Evolutionary conservation across 2,329 filamentous ascomycete genomes (phyloP).

Genomic region (Trichoderma sp.): DNA sequence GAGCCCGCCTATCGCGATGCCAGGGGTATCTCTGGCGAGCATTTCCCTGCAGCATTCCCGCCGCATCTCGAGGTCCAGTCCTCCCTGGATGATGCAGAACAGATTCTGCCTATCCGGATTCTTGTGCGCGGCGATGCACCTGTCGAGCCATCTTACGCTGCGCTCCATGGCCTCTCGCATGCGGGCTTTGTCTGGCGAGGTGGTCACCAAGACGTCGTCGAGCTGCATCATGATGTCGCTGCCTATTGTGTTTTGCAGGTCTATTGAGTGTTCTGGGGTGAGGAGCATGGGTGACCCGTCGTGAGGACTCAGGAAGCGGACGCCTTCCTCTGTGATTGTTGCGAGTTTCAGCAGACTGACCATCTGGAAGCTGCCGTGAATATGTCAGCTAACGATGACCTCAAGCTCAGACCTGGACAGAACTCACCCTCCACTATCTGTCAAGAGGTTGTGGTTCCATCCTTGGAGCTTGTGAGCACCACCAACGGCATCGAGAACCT

Average conservation of each 20-base stretch:
- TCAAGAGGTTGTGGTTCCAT: slow-evolving; percentile 94
- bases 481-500: slow-evolving; percentile 81
- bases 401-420: background rate
- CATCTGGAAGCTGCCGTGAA: slow-evolving; percentile 87
- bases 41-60: slow-evolving; percentile 82
- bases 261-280: slow-evolving; percentile 95
- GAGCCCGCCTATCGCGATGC: slow-evolving; percentile 93
- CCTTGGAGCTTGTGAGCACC: slow-evolving; percentile 93
- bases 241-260: slow-evolving; percentile 93
- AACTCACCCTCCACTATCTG: slow-evolving; percentile 70
- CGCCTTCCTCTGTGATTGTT: slow-evolving; percentile 91
- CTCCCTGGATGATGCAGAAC: slow-evolving; percentile 98
- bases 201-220: slow-evolving; percentile 96
- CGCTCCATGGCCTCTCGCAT: slow-evolving; percentile 96
- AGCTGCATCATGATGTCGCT: slow-evolving; percentile 99
- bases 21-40: slow-evolving; percentile 87
- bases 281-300: slow-evolving; percentile 95
- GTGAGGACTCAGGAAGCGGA: slow-evolving; percentile 93
- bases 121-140: slow-evolving; percentile 87
- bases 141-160: slow-evolving; percentile 92
- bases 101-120: slow-evolving; percentile 84
- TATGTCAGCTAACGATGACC: slow-evolving; percentile 23
- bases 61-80: slow-evolving; percentile 84
- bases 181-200: slow-evolving; percentile 81
- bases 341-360: slow-evolving; percentile 92